Evolutionary conservation across 164 flowering plant species (phyloP).

Genomic region (Brasenia schreberi): DNA sequence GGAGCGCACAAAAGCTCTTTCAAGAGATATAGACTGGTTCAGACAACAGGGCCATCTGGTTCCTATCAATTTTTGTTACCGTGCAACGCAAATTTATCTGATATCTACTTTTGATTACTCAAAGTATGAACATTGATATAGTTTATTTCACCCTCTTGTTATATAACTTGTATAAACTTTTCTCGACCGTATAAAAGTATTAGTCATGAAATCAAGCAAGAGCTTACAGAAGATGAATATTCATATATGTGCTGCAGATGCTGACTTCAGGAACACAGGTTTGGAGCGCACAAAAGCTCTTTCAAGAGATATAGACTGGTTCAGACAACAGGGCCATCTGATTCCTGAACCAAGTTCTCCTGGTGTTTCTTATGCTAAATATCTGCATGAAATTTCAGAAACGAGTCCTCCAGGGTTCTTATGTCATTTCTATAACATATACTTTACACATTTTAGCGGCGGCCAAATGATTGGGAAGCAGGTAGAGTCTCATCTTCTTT

Average conservation of each 20-base stretch:
- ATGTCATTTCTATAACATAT: slow-evolving; percentile 78
- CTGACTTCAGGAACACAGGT: slow-evolving; percentile 79
- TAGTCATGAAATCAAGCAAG: too few relatives aligned
- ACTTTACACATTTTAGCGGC: slow-evolving; percentile 84
- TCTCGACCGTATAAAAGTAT: too few relatives aligned
- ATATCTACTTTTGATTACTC: too few relatives aligned
- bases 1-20: slow-evolving; percentile 50
- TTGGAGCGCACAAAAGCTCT: slow-evolving; percentile 56
- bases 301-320: slow-evolving; percentile 60
- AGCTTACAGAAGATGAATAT: too few relatives aligned
- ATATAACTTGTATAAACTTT: too few relatives aligned
- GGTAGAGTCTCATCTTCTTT: slow-evolving; percentile 25
- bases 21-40: slow-evolving; percentile 65
- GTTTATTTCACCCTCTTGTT: too few relatives aligned
- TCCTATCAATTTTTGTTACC: too few relatives aligned
- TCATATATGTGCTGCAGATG: slow-evolving; percentile 28
- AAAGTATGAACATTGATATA: too few relatives aligned
- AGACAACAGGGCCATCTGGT: slow-evolving; percentile 32
- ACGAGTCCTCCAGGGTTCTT: slow-evolving; percentile 63
- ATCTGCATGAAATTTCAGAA: slow-evolving; percentile 63
- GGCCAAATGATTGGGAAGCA: slow-evolving; percentile 75
- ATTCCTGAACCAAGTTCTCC: slow-evolving; percentile 63
- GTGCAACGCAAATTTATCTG: too few relatives aligned
- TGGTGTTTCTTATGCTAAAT: slow-evolving; percentile 55
- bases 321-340: slow-evolving; percentile 28